Conservation (phyloP, 148 eudicot genomes). For the Rheum nobile region DNA sequence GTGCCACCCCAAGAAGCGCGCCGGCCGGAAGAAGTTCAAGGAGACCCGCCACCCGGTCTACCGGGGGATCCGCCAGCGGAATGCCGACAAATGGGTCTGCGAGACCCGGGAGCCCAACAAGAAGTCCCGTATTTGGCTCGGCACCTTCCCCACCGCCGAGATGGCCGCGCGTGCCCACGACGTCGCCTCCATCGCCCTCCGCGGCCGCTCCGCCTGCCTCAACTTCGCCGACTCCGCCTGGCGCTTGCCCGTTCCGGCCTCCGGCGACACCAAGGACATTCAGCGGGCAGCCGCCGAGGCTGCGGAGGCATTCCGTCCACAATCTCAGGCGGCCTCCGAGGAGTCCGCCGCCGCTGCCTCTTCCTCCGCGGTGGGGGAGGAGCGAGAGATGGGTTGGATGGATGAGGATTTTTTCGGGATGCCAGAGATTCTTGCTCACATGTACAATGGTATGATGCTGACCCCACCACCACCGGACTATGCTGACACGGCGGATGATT, state of each 20-base stretch:
- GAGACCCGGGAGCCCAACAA: slow-evolving; percentile 75
- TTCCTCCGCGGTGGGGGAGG: neutral
- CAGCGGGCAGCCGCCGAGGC: slow-evolving; percentile 63
- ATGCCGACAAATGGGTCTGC: slow-evolving; percentile 70
- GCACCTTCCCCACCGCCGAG: slow-evolving; percentile 61
- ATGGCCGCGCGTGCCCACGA: slow-evolving; percentile 97
- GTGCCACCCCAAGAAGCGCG: slow-evolving; percentile 51
- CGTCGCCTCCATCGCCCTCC: slow-evolving; percentile 60
- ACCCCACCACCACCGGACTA: slow-evolving; percentile 15
- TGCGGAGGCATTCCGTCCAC: slow-evolving; percentile 33
- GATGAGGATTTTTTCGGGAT: slow-evolving; percentile 42
- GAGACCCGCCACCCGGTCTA: slow-evolving; percentile 83
- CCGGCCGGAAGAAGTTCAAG: slow-evolving; percentile 64
- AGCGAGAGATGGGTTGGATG: slow-evolving; percentile 7
- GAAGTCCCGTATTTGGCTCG: slow-evolving; percentile 65
- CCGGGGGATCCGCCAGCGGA: slow-evolving; percentile 55
- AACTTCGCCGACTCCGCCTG: slow-evolving; percentile 79
- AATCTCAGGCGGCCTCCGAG: neutral
- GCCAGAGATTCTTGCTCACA: slow-evolving; percentile 40
- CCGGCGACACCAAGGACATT: slow-evolving; percentile 38
- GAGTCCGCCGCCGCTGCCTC: neutral
- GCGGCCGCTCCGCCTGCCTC: slow-evolving; percentile 46
- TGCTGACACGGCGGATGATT: neutral
- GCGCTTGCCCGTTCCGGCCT: slow-evolving; percentile 41
- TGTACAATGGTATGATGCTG: slow-evolving; percentile 62